Base-by-base conservation (phyloP, 495 filamentous ascomycete genomes). In the Tuber brumale region DNA sequence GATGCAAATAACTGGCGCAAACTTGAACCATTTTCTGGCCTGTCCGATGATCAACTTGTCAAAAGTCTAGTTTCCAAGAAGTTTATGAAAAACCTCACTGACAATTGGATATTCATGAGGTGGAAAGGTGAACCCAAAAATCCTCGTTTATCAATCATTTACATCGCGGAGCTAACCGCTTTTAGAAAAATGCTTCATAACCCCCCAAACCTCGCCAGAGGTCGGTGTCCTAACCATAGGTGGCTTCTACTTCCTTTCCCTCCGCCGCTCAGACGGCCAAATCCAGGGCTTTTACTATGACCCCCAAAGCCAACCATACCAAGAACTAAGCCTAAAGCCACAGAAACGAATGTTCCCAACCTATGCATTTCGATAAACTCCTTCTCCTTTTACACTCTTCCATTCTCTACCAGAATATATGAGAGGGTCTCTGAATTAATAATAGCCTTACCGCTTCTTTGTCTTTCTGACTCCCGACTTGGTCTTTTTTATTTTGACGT, bases 231-330 rank as follows among this genome's bases (percentile, higher is more conserved):
- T 93, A 31, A 93, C 91, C 12, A 93, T 93, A 72, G 89, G 87
- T 72, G 91, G 91, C 7, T 93, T 93, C 83, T 93, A 93, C 80
- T 93, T 92, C 82, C 87, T 92, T 37, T 90, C 89, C 71, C 82
- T 93, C 74, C 84, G 86, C 71, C 85, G 91, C 61, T 85, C 86
- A 45, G 87, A 88, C 79, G 91, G 91, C 35, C 85, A 85, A 41
- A 86, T 93, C 48, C 90, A 92, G 78, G 91, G 91, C 0, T 84
- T 92, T 71, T 93, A 93, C 76, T 92, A 91, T 81, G 91, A 93
- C 81, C 90, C 91, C 8, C 85, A 87, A 76, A 92, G 91, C 77
- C 89, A 88, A 41, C 91, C 91, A 21, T 92, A 91, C 82, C 91
- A 93, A 81, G 88, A 90, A 78, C 81, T 93, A 66, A 88, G 86